Evolutionary conservation across 2,329 filamentous ascomycete genomes (phyloP).

Genomic region (Nemania diffusa): DNA sequence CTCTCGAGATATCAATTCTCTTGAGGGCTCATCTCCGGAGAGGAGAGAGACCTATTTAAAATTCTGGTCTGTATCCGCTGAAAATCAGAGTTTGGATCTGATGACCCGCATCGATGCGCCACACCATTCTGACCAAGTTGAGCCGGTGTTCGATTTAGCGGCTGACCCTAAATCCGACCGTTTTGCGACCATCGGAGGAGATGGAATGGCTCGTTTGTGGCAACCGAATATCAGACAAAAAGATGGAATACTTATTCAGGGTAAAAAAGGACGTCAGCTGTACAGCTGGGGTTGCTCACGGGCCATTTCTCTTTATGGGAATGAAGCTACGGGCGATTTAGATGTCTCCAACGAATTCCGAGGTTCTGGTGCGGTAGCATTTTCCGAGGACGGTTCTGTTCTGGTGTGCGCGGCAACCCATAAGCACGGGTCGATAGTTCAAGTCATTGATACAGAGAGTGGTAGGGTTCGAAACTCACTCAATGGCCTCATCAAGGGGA

Average conservation of each 20-base stretch:
- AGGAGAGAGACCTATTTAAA: slow-evolving; percentile 83
- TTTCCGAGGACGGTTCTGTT: slow-evolving; percentile 85
- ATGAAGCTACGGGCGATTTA: slow-evolving; percentile 50
- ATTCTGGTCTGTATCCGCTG: slow-evolving; percentile 80
- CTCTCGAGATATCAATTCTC: slow-evolving; percentile 70
- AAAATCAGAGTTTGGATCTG: slow-evolving; percentile 72
- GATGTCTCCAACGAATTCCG: slow-evolving; percentile 49
- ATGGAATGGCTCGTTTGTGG: slow-evolving; percentile 84
- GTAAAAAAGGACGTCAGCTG: slow-evolving; percentile 66
- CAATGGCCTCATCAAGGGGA: slow-evolving; percentile 72
- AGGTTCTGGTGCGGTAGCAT: slow-evolving; percentile 74
- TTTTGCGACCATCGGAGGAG: slow-evolving; percentile 87
- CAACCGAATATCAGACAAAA: slow-evolving; percentile 75
- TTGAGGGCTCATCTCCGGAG: slow-evolving; percentile 59
- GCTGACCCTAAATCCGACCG: slow-evolving; percentile 74
- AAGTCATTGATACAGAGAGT: slow-evolving; percentile 78
- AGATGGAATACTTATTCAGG: slow-evolving; percentile 73
- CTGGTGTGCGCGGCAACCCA: slow-evolving; percentile 74
- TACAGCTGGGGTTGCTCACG: slow-evolving; percentile 80
- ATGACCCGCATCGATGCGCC: slow-evolving; percentile 86
- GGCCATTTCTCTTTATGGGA: slow-evolving; percentile 62
- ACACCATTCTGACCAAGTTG: slow-evolving; percentile 69
- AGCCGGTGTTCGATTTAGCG: slow-evolving; percentile 76
- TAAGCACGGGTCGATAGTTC: slow-evolving; percentile 69
- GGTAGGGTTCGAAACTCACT: slow-evolving; percentile 75